phyloP scores from a whole-genome alignment of 2,329 filamentous ascomycete genomes.

The Akanthomyces dipterigenus region DNA sequence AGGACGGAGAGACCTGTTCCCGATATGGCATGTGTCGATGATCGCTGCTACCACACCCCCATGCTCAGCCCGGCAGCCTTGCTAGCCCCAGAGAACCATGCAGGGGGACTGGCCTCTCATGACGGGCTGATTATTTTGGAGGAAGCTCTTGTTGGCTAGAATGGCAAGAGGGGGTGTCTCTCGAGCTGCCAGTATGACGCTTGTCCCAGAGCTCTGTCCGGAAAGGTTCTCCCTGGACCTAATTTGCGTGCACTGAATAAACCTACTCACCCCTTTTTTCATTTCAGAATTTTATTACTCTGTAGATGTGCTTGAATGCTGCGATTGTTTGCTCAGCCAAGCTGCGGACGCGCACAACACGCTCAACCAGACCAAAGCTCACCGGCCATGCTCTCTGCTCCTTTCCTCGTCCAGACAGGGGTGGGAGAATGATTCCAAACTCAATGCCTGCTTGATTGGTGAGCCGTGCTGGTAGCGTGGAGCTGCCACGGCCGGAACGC shows the following conservation, averaged over 20 bases:
- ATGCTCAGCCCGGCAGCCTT: neutral
- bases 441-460: neutral
- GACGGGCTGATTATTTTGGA: constrained; percentile 1
- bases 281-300: too few relatives aligned
- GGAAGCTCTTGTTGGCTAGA: neutral
- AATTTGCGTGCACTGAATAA: too few relatives aligned
- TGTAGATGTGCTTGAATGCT: too few relatives aligned
- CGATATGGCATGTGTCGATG: constrained; percentile 1
- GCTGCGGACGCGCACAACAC: neutral
- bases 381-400: neutral
- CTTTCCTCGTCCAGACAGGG: neutral
- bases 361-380: neutral
- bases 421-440: constrained; percentile 7
- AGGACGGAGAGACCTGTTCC: neutral
- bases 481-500: neutral
- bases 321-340: neutral
- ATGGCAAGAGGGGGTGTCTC: too few relatives aligned
- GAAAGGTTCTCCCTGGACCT: neutral
- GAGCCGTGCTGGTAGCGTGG: neutral
- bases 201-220: neutral
- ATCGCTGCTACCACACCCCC: neutral
- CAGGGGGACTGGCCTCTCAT: constrained; percentile 4
- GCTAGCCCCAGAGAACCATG: neutral
- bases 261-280: too few relatives aligned
- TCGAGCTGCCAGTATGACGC: neutral